phyloP scores from a whole-genome alignment of 768 basidiomycete species.

The Boletus sp. region DNA sequence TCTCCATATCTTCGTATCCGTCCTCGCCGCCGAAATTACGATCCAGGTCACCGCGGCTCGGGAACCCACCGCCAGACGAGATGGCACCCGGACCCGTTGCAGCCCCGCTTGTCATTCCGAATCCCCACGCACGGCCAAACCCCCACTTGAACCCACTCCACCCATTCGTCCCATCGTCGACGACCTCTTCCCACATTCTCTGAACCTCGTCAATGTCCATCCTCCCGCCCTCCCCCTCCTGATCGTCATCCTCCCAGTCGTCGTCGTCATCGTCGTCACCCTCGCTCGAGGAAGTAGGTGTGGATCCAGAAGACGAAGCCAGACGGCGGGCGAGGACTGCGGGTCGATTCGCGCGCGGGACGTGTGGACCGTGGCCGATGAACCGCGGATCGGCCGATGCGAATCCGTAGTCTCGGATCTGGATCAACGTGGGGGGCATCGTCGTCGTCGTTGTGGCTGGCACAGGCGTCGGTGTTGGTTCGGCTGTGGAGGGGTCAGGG shows the following conservation, averaged over 20 bases:
- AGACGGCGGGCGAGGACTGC: slow-evolving; percentile 29
- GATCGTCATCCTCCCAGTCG: slow-evolving; percentile 6
- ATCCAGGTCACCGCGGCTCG: slow-evolving; percentile 43
- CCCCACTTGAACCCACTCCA: slow-evolving; percentile 43
- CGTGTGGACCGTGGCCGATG: slow-evolving; percentile 38
- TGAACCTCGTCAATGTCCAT: neutral
- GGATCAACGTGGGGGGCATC: slow-evolving; percentile 25
- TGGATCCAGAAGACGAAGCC: slow-evolving; percentile 17
- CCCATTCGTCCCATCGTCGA: slow-evolving; percentile 27
- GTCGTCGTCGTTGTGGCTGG: neutral
- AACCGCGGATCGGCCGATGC: slow-evolving; percentile 41
- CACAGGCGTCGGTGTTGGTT: neutral
- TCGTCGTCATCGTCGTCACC: slow-evolving; percentile 7
- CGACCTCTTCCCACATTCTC: slow-evolving; percentile 22
- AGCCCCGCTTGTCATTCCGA: slow-evolving; percentile 6
- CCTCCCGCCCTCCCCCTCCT: slow-evolving; percentile 2
- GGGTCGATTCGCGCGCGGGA: slow-evolving; percentile 39
- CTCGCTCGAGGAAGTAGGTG: neutral
- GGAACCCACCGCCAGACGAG: slow-evolving; percentile 19
- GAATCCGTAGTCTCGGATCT: slow-evolving; percentile 52
- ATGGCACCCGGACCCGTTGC: neutral
- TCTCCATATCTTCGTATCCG: slow-evolving; percentile 22
- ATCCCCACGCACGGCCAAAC: slow-evolving; percentile 40
- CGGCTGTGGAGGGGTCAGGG: neutral
- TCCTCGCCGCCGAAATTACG: slow-evolving; percentile 44